These are phyloP conservation scores for Gaeumannomyces tritici DNA, from an alignment of 2,329 filamentous ascomycete species.

Conservation along the genomic window DNA sequence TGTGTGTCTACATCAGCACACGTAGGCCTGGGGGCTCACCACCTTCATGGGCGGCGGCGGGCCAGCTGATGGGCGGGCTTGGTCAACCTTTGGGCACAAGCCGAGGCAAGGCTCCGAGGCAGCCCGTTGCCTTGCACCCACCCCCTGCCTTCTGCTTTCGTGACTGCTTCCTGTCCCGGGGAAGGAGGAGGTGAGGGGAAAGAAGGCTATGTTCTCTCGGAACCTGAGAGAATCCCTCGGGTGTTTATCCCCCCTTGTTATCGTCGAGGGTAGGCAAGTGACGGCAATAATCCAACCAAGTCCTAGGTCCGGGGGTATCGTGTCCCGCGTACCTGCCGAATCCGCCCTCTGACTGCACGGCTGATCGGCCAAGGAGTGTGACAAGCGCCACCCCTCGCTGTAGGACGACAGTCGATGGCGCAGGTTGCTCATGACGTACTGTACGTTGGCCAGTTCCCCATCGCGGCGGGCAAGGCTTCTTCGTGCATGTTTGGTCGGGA, in stretches of 20 bases:
- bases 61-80: not conserved
- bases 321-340: no score
- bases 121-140: no score
- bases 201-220: no score
- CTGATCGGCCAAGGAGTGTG: not conserved
- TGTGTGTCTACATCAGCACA: not conserved
- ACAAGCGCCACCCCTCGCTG: not conserved
- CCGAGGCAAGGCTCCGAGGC: not conserved
- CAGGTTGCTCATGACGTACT: not conserved
- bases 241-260: no score
- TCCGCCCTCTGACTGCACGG: not conserved
- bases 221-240: not conserved
- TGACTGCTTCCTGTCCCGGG: not conserved
- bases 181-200: not conserved
- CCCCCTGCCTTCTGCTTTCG: not conserved
- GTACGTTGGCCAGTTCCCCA: not conserved
- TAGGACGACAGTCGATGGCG: not conserved
- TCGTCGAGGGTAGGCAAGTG: no score
- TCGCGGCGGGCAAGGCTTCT: no score
- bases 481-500: no score
- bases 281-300: no score
- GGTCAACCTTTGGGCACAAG: no score
- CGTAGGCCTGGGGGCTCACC: not conserved
- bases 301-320: no score
- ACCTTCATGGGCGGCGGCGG: not conserved